Percentiles rank a stretch among this genome's conserved stretches.
These are phyloP conservation scores for Flueggea neowawraea DNA, from an alignment of 441 rosid species.

Conservation along the genomic window DNA sequence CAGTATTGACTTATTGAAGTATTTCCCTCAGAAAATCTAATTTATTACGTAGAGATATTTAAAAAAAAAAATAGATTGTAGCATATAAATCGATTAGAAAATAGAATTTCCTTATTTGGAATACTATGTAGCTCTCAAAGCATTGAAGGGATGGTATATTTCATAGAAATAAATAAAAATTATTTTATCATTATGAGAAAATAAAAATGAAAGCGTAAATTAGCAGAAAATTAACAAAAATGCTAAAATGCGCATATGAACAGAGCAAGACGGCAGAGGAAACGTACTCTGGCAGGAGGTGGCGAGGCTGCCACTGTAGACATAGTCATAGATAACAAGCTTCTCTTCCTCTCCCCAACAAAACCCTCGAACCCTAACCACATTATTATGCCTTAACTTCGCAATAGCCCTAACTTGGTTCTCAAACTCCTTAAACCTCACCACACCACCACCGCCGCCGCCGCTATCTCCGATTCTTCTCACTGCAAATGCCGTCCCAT, in stretches of 20 bases:
- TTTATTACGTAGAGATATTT: too few species aligned
- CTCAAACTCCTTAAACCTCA: conserved; percentile 60
- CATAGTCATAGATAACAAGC: conserved; percentile 73
- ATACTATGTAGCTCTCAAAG: too few species aligned
- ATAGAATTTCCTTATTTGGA: too few species aligned
- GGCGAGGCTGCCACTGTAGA: conserved; percentile 66
- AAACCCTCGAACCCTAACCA: conserved; percentile 73
- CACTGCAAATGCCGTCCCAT: conserved; percentile 68
- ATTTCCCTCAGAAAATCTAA: too few species aligned
- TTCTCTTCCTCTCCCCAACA: conserved; percentile 80
- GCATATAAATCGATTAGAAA: too few species aligned
- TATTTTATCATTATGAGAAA: conserved; percentile 1
- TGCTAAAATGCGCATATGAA: conserved; percentile 13
- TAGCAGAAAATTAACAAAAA: background rate
- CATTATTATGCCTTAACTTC: conserved; percentile 65
- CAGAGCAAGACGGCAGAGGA: background rate
- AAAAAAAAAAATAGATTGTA: too few species aligned
- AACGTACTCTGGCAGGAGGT: conserved; percentile 50
- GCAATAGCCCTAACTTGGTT: conserved; percentile 48
- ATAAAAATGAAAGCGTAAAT: background rate
- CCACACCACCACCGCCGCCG: conserved; percentile 49
- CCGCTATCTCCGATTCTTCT: conserved; percentile 83
- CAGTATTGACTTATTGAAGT: too few species aligned
- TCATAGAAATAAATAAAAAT: too few species aligned
- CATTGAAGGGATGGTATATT: too few species aligned